phyloP scores from a whole-genome alignment of 768 basidiomycete species.

The Pisolithus microcarpus region DNA sequence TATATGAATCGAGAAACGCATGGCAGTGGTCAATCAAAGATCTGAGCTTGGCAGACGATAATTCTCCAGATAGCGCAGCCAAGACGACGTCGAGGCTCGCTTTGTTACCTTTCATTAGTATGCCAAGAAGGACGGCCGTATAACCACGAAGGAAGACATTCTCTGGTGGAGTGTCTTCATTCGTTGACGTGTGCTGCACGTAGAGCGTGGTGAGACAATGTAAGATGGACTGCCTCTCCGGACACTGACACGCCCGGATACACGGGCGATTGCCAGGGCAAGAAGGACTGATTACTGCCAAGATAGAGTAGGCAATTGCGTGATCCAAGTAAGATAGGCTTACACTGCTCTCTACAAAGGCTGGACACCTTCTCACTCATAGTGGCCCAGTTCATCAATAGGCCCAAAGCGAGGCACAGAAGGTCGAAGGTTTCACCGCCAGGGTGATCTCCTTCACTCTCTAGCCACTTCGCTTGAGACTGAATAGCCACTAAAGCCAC shows the following conservation, averaged over 20 bases:
- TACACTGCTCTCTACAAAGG: conserved; percentile 43
- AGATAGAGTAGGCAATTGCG: background rate
- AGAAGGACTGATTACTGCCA: conserved; percentile 41
- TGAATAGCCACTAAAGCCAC: conserved; percentile 41
- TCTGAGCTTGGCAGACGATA: conserved; percentile 22
- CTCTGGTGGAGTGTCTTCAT: conserved; percentile 26
- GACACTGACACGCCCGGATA: conserved; percentile 46
- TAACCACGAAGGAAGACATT: conserved; percentile 61
- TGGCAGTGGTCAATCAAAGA: conserved; percentile 30
- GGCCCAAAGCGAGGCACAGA: conserved; percentile 66
- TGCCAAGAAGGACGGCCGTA: conserved; percentile 64
- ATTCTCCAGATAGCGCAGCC: conserved; percentile 30
- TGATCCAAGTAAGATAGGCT: conserved; percentile 14
- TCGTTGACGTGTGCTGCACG: conserved; percentile 25
- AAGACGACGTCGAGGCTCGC: conserved; percentile 29
- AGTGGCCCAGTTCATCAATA: conserved; percentile 73
- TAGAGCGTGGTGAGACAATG: conserved; percentile 48
- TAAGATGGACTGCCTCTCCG: conserved; percentile 37
- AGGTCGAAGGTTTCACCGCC: conserved; percentile 51
- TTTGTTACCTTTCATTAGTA: conserved; percentile 32
- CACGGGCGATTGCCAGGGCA: conserved; percentile 49
- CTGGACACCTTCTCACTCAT: conserved; percentile 42
- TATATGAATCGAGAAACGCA: conserved; percentile 38
- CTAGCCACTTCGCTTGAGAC: conserved; percentile 27
- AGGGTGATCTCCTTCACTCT: conserved; percentile 1